Conservation (phyloP, 2,329 filamentous ascomycete genomes). For the Cladophialophora immunda region DNA sequence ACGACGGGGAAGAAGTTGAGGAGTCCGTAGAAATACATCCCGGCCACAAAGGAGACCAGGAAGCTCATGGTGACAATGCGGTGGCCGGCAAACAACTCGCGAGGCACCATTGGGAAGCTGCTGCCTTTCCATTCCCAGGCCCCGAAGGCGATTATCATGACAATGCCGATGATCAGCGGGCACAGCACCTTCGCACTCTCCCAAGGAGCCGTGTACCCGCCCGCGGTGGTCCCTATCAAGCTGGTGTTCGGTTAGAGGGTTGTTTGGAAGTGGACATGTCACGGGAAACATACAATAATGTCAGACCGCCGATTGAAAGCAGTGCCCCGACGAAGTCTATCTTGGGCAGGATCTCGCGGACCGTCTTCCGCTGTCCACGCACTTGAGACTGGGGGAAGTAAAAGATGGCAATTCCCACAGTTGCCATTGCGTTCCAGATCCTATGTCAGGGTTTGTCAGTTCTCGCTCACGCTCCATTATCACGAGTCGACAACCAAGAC, state of each 20-base stretch:
- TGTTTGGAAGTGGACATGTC: too few species aligned
- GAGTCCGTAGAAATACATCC: conserved; percentile 61
- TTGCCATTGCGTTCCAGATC: conserved; percentile 9
- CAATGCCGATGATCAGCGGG: conserved; percentile 55
- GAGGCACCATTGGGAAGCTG: conserved; percentile 56
- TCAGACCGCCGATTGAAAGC: conserved; percentile 57
- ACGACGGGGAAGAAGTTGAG: conserved; percentile 69
- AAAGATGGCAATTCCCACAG: neutral
- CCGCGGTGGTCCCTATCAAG: conserved; percentile 60
- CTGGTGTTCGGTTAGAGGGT: conserved; percentile 10
- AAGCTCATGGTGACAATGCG: conserved; percentile 62
- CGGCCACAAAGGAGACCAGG: conserved; percentile 67
- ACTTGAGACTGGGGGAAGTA: conserved; percentile 13
- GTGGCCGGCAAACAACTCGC: conserved; percentile 56
- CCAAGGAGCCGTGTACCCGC: conserved; percentile 58
- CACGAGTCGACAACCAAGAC: too few species aligned
- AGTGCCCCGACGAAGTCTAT: conserved; percentile 62
- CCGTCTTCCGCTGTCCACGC: too few species aligned
- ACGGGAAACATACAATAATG: conserved; percentile 20
- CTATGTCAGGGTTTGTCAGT: too few species aligned
- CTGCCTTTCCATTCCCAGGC: conserved; percentile 57
- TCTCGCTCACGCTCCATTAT: too few species aligned
- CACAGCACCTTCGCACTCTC: conserved; percentile 54
- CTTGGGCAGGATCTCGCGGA: conserved; percentile 52
- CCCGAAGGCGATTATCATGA: conserved; percentile 50